Conservation (phyloP, 2,329 filamentous ascomycete species). For the Zymoseptoria crescenta region DNA sequence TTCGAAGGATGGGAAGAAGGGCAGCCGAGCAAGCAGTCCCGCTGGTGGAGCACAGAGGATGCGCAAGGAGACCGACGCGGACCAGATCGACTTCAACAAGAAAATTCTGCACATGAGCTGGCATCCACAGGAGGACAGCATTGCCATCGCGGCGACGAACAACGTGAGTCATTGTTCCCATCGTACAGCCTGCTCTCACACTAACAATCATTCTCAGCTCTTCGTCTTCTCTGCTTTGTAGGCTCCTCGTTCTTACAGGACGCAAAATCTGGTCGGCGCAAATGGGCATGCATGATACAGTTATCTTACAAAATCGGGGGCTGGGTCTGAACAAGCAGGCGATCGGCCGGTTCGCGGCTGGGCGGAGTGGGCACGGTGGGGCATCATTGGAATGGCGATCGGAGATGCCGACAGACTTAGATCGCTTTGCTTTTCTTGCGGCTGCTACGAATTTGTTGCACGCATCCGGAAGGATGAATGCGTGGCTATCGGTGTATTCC, state of each 20-base stretch:
- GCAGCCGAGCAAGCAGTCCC: constrained; percentile 81
- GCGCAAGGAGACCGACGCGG: constrained; percentile 97
- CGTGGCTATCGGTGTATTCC: neutral
- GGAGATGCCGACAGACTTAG: constrained; percentile 3
- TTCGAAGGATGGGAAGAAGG: constrained; percentile 59
- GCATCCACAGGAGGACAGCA: constrained; percentile 99
- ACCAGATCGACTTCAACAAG: constrained; percentile 99
- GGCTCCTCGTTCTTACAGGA: constrained; percentile 9
- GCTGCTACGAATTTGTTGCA: neutral
- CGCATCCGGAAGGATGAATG: neutral
- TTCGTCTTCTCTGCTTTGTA: constrained; percentile 50
- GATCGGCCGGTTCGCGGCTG: neutral
- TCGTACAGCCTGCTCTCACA: neutral
- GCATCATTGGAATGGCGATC: neutral
- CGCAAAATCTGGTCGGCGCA: constrained; percentile 2
- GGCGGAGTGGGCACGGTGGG: neutral
- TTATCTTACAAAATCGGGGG: neutral
- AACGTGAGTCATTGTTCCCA: constrained; percentile 60
- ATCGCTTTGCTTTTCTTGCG: neutral
- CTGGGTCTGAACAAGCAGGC: neutral
- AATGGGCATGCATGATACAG: constrained; percentile 2
- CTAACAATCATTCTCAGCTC: constrained; percentile 34
- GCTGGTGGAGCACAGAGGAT: constrained; percentile 84
- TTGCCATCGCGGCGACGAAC: constrained; percentile 98
- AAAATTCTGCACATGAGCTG: constrained; percentile 99